These are phyloP conservation scores for Sclerotinia subarctica DNA, from an alignment of 2,329 filamentous ascomycete species.

Conservation along the genomic window DNA sequence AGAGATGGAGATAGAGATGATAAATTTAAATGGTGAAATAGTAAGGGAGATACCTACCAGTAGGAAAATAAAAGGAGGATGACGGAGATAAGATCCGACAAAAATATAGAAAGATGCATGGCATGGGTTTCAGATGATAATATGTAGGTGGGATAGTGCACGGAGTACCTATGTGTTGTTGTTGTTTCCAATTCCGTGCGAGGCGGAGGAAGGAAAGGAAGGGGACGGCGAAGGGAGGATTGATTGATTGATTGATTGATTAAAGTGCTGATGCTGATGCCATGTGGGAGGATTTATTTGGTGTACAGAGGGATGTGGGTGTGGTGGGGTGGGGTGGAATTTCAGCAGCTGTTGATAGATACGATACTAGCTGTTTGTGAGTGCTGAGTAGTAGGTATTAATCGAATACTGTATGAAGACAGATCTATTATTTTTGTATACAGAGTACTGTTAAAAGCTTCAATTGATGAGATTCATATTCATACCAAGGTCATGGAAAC, in stretches of 20 bases:
- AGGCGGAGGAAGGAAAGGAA: background rate
- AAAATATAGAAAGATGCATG: background rate
- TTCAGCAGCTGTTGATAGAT: background rate
- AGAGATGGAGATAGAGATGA: background rate
- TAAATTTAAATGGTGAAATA: background rate
- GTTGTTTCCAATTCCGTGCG: background rate
- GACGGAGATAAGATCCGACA: background rate
- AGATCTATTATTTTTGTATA: background rate
- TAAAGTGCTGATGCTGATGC: constrained; percentile 6
- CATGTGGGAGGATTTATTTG: constrained; percentile 9
- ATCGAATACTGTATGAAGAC: too few relatives aligned
- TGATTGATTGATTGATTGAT: background rate
- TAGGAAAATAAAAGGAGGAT: background rate
- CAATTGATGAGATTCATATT: background rate
- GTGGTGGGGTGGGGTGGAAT: background rate
- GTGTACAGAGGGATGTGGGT: background rate
- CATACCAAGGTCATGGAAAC: background rate
- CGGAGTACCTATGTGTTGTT: too few relatives aligned
- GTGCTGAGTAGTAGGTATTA: too few relatives aligned
- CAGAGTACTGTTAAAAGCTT: background rate
- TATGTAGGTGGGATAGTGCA: too few relatives aligned
- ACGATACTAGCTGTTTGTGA: too few relatives aligned
- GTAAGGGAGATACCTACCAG: background rate
- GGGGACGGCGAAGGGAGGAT: background rate
- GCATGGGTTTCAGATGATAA: background rate